These are phyloP conservation scores for Plasmopara viticola DNA, from an alignment of 352 stramenopile species.

Conservation along the genomic window DNA sequence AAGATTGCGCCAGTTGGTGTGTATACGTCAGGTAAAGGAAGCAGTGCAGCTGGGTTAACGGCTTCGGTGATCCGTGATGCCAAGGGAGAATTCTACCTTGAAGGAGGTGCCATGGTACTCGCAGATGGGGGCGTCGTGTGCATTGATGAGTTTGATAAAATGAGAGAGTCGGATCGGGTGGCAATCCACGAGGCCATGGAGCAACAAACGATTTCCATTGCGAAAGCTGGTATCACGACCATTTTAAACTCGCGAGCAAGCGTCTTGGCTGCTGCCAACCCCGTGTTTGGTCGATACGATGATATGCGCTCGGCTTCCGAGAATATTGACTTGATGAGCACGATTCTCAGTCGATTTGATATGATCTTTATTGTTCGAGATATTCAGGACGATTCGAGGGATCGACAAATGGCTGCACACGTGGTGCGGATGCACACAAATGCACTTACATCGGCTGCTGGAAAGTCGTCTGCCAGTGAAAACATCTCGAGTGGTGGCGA, in stretches of 20 bases:
- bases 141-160: conserved; percentile 98
- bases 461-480: conserved; percentile 18
- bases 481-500: conserved; percentile 33
- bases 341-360: conserved; percentile 98
- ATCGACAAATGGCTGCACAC: conserved; percentile 96
- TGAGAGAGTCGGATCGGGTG: conserved; percentile 91
- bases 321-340: conserved; percentile 99
- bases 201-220: conserved; percentile 99
- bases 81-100: conserved; percentile 97
- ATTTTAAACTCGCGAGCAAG: conserved; percentile 94
- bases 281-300: conserved; percentile 98
- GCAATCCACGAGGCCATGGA: conserved; percentile 99
- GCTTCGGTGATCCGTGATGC: conserved; percentile 93
- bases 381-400: conserved; percentile 94
- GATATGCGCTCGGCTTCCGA: conserved; percentile 97
- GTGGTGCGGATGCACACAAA: conserved; percentile 98
- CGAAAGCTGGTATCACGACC: conserved; percentile 98
- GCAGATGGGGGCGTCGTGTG: conserved; percentile 97
- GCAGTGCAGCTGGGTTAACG: conserved; percentile 94
- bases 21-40: conserved; percentile 98
- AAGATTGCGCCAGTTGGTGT: conserved; percentile 96
- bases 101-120: conserved; percentile 97
- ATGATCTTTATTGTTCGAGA: conserved; percentile 99
- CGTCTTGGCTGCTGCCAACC: conserved; percentile 95
- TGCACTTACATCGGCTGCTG: conserved; percentile 27